A percentile compares a stretch with the other conserved stretches of the same genome.
Conservation (phyloP, 305 asterid genomes). For the Withania somnifera region DNA sequence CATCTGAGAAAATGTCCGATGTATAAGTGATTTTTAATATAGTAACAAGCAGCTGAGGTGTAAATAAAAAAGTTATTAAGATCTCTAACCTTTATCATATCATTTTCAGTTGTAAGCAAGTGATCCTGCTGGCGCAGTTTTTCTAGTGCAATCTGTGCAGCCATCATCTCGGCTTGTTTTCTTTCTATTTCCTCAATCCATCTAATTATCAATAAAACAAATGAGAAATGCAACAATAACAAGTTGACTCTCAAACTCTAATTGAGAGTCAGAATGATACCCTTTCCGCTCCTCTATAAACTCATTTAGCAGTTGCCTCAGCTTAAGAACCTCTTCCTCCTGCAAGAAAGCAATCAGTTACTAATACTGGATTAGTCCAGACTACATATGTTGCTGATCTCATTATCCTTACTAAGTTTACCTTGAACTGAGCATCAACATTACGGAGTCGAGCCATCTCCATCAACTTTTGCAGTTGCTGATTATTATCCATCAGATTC, state of each 20-base stretch:
- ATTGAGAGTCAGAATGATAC: constrained; percentile 25
- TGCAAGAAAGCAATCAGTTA: constrained; percentile 18
- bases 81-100: constrained; percentile 62
- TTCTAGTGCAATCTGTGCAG: constrained; percentile 65
- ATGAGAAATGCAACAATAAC: neutral
- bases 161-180: constrained; percentile 86
- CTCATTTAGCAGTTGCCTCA: constrained; percentile 70
- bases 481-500: constrained; percentile 68
- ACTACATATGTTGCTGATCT: neutral
- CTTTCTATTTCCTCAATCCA: constrained; percentile 96
- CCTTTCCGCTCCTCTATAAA: constrained; percentile 75
- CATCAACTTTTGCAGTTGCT: constrained; percentile 52
- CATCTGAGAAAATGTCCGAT: constrained; percentile 26
- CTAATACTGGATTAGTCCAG: neutral
- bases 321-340: constrained; percentile 59
- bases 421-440: constrained; percentile 57
- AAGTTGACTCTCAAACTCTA: constrained; percentile 5
- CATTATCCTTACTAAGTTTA: constrained; percentile 11
- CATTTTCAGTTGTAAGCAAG: constrained; percentile 57
- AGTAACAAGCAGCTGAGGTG: neutral
- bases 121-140: constrained; percentile 55
- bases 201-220: constrained; percentile 23
- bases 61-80: neutral
- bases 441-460: constrained; percentile 43
- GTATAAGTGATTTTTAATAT: neutral